These are phyloP conservation scores for Spirogloea muscicola DNA, from an alignment of 139 green algal genomes.

Conservation along the genomic window DNA sequence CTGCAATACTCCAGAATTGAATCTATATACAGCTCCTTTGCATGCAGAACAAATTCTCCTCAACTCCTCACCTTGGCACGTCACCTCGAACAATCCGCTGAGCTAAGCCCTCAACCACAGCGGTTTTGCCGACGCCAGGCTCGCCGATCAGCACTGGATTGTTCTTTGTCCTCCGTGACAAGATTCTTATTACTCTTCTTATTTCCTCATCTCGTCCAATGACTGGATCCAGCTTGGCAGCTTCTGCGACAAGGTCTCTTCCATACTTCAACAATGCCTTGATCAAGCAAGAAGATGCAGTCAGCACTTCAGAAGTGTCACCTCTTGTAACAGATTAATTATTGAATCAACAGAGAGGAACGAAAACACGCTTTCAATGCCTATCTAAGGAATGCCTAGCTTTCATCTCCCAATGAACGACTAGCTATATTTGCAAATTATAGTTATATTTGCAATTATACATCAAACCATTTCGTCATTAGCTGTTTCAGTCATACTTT, in stretches of 20 bases:
- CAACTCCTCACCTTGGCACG: constrained; percentile 58
- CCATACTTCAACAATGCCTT: constrained; percentile 50
- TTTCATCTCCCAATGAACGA: no score
- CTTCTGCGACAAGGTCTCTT: constrained; percentile 47
- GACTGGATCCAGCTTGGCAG: constrained; percentile 52
- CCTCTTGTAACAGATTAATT: no score
- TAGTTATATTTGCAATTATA: no score
- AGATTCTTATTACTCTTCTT: constrained; percentile 39
- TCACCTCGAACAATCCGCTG: constrained; percentile 81
- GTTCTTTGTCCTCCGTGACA: constrained; percentile 51
- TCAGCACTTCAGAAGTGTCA: background rate
- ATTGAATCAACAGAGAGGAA: no score
- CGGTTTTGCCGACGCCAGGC: constrained; percentile 66
- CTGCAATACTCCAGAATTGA: background rate
- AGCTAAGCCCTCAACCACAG: constrained; percentile 79
- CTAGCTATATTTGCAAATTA: no score
- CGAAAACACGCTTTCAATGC: no score
- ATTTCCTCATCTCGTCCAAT: constrained; percentile 55
- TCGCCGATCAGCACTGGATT: constrained; percentile 76
- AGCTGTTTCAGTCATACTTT: no score
- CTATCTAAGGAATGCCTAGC: no score
- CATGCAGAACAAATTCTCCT: background rate
- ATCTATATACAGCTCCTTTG: background rate
- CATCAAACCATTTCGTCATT: no score
- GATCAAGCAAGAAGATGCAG: background rate